phyloP scores from a whole-genome alignment of 202 grass and related monocot genomes.

The Panicum virgatum region DNA sequence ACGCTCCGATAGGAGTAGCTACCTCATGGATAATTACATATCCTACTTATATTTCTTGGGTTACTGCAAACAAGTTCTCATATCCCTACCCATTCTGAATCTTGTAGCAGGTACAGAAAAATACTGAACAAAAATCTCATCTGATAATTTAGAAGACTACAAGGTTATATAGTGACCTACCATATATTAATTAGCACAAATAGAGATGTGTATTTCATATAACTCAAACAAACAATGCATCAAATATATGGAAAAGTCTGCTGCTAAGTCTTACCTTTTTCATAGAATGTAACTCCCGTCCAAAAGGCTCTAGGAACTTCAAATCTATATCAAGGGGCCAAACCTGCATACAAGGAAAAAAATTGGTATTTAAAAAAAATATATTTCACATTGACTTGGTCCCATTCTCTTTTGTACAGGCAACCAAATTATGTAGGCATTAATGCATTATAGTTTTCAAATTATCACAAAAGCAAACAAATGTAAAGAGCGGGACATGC shows the following conservation, averaged over 20 bases:
- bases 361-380: conserved; percentile 6
- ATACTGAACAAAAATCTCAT: not conserved
- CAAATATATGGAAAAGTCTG: not conserved
- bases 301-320: conserved; percentile 90
- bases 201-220: conserved; percentile 1
- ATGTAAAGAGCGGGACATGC: not conserved
- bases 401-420: not conserved
- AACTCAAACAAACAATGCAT: conserved; percentile 18
- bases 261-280: conserved; percentile 69
- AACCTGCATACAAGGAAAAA: conserved; percentile 63
- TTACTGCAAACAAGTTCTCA: not conserved
- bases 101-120: not conserved
- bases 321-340: conserved; percentile 92
- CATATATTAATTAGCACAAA: too few relatives aligned
- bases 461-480: not conserved
- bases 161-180: not conserved
- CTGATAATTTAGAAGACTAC: not conserved
- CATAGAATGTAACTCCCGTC: conserved; percentile 68
- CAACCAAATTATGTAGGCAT: not conserved
- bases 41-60: conserved; percentile 5
- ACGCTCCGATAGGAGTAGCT: not conserved
- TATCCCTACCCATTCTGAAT: not conserved
- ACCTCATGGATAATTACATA: not conserved
- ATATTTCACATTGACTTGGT: not conserved
- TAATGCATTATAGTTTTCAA: not conserved